These are phyloP conservation scores for Odontarrhena argentea DNA, from an alignment of 345 rosid genomes.

Conservation along the genomic window DNA sequence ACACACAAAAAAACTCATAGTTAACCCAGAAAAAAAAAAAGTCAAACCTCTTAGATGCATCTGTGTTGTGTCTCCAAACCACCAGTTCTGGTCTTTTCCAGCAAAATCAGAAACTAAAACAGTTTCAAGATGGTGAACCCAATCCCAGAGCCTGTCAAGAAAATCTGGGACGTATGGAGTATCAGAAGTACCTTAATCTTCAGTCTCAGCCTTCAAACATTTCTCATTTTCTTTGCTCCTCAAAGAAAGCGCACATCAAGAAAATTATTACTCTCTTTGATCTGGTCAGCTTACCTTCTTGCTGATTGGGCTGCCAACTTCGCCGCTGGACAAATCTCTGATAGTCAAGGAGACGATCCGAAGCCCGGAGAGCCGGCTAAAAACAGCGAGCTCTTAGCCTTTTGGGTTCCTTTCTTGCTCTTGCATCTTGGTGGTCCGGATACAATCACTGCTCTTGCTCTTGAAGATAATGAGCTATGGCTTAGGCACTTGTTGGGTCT, in stretches of 20 bases:
- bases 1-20: not conserved
- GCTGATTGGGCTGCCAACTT: conserved; percentile 42
- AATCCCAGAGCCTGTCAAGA: conserved; percentile 33
- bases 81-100: not conserved
- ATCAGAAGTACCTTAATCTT: conserved; percentile 36
- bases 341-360: conserved; percentile 35
- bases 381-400: conserved; percentile 25
- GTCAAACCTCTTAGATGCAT: conserved; percentile 10
- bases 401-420: conserved; percentile 48
- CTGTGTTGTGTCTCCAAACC: conserved; percentile 17
- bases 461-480: conserved; percentile 49
- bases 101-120: not conserved
- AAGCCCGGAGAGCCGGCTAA: conserved; percentile 1
- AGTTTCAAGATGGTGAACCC: conserved; percentile 7
- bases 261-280: conserved; percentile 19
- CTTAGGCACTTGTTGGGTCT: conserved; percentile 43
- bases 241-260: conserved; percentile 29
- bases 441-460: conserved; percentile 49
- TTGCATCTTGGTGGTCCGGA: conserved; percentile 53
- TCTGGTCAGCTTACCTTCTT: conserved; percentile 41
- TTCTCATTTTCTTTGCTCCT: conserved; percentile 41
- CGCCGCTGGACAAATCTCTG: conserved; percentile 38
- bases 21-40: not conserved
- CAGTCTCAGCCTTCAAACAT: conserved; percentile 41
- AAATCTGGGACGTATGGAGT: conserved; percentile 39